Conservation (phyloP, 495 filamentous ascomycete species). For the Rhypophila decipiens region DNA sequence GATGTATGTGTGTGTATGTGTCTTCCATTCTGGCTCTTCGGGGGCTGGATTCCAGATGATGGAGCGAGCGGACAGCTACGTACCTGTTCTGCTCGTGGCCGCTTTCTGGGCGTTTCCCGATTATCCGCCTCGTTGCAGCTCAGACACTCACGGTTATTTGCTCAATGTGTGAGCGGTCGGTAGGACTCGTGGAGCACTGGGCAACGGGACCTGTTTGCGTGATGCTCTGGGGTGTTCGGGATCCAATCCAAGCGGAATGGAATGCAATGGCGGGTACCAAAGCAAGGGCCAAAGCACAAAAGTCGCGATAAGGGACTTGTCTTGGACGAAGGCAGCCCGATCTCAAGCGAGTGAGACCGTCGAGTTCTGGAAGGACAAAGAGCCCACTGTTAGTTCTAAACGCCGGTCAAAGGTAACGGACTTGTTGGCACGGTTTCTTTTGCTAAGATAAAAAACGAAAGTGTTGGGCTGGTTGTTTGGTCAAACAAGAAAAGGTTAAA, state of each 20-base stretch:
- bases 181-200: not conserved
- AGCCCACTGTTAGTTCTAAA: not conserved
- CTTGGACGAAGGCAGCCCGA: slow-evolving; percentile 6
- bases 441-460: not conserved
- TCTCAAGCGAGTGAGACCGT: not conserved
- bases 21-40: no score
- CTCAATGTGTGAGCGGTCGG: not conserved
- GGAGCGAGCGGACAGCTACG: not conserved
- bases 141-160: not conserved
- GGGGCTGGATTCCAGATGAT: not conserved
- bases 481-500: not conserved
- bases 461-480: no score
- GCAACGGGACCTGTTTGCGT: not conserved
- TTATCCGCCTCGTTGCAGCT: not conserved
- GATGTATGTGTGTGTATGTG: no score
- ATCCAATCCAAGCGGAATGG: not conserved
- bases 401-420: not conserved
- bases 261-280: not conserved
- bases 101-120: not conserved
- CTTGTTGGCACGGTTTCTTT: not conserved
- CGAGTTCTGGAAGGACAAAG: not conserved
- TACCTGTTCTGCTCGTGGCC: not conserved
- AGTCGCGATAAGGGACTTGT: slow-evolving; percentile 17
- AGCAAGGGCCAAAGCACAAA: slow-evolving; percentile 4
- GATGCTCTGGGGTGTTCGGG: slow-evolving; percentile 1